Percentiles rank a stretch among this genome's conserved stretches.
Conservation (phyloP, 2,329 filamentous ascomycete genomes). For the Trichophyton schoenleinii region DNA sequence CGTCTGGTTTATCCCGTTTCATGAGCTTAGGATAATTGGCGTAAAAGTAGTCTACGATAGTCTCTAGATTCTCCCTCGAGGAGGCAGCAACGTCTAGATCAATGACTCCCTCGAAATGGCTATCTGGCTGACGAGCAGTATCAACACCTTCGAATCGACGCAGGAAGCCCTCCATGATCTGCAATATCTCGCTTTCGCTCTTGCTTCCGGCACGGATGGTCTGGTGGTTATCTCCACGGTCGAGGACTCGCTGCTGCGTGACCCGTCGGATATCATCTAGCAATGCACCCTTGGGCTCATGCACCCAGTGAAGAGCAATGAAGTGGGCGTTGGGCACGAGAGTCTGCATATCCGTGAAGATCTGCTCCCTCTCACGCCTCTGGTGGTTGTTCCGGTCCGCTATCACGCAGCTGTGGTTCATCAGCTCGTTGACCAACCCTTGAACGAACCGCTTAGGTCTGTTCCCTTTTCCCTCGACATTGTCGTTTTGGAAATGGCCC, state of each 20-base stretch:
- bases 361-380: conserved; percentile 72
- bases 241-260: conserved; percentile 65
- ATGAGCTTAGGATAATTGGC: conserved; percentile 67
- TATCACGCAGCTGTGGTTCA: conserved; percentile 58
- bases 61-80: conserved; percentile 81
- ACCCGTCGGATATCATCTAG: conserved; percentile 60
- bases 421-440: conserved; percentile 53
- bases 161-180: conserved; percentile 93
- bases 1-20: conserved; percentile 51
- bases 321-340: conserved; percentile 53
- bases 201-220: conserved; percentile 81
- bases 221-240: conserved; percentile 90
- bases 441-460: conserved; percentile 68
- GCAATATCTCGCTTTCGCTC: conserved; percentile 58
- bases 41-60: conserved; percentile 57
- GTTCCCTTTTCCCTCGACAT: conserved; percentile 64
- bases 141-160: conserved; percentile 70
- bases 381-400: conserved; percentile 93
- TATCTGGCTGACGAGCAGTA: conserved; percentile 55
- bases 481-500: conserved; percentile 94
- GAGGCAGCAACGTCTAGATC: conserved; percentile 63
- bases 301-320: conserved; percentile 79
- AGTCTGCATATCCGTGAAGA: conserved; percentile 63
- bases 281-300: conserved; percentile 49
- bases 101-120: conserved; percentile 71